These are phyloP conservation scores for Entophlyctis helioformis DNA, from an alignment of 192 early-diverging fungal species.

Conservation along the genomic window DNA sequence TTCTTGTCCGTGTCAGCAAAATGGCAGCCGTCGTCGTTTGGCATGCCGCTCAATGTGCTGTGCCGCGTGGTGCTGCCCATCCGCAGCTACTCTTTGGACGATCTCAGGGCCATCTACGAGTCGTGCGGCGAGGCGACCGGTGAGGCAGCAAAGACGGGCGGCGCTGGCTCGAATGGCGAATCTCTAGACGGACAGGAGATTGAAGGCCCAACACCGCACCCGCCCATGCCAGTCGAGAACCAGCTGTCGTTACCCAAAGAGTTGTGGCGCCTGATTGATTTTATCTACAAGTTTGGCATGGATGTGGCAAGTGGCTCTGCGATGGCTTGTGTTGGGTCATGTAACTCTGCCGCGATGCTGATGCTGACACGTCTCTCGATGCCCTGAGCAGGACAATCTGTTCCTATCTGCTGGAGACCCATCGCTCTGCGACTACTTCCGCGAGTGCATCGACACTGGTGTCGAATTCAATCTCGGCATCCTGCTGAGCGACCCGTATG, in stretches of 20 bases:
- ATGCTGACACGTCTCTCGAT: constrained; percentile 1
- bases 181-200: constrained; percentile 11
- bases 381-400: constrained; percentile 40
- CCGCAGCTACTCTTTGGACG: constrained; percentile 4
- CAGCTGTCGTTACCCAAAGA: constrained; percentile 42
- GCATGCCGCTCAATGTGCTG: constrained; percentile 55
- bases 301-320: constrained; percentile 38
- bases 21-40: constrained; percentile 66
- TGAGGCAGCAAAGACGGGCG: constrained; percentile 7
- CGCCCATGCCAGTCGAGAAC: constrained; percentile 15
- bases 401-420: constrained; percentile 56
- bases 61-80: constrained; percentile 32
- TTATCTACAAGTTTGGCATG: constrained; percentile 55
- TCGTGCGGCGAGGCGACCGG: constrained; percentile 1
- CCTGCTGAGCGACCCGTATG: constrained; percentile 10
- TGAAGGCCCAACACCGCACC: constrained; percentile 3
- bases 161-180: constrained; percentile 9
- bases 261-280: constrained; percentile 59
- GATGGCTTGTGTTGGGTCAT: not conserved
- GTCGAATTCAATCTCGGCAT: constrained; percentile 44
- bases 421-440: constrained; percentile 47
- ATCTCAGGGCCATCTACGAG: too few relatives aligned
- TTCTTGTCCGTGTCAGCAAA: constrained; percentile 65
- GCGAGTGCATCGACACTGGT: constrained; percentile 72
- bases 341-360: not conserved